Conservation (phyloP, 1,284 basidiomycete genomes). For the Porogramme epimiltina region DNA sequence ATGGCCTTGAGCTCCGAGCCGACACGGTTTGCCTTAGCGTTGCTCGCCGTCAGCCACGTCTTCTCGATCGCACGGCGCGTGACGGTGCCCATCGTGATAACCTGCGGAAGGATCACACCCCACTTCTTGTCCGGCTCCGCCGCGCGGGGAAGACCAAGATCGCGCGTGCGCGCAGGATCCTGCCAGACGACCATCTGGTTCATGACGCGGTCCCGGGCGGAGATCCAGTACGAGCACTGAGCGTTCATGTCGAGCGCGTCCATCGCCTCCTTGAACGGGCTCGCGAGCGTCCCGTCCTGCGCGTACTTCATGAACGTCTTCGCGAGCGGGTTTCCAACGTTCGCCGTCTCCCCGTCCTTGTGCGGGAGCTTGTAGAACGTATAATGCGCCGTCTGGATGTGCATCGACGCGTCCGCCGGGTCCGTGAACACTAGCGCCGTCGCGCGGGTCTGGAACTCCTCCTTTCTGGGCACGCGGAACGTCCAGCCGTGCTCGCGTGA, state of each 20-base stretch:
- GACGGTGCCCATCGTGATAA: conserved; percentile 98
- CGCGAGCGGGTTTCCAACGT: conserved; percentile 90
- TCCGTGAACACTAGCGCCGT: conserved; percentile 59
- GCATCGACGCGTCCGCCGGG: conserved; percentile 58
- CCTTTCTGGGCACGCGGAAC: conserved; percentile 68
- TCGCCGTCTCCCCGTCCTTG: conserved; percentile 91
- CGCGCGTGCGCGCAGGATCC: conserved; percentile 54
- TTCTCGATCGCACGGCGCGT: conserved; percentile 97
- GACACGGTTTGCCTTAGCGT: conserved; percentile 96
- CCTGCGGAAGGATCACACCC: conserved; percentile 94
- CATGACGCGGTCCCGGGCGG: conserved; percentile 87
- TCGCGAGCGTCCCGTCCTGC: conserved; percentile 82
- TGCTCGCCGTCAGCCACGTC: conserved; percentile 98
- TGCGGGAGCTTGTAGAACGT: conserved; percentile 93
- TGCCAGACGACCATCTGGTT: conserved; percentile 96
- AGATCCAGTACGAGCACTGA: conserved; percentile 98
- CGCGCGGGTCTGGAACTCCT: conserved; percentile 41
- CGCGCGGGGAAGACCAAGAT: conserved; percentile 23
- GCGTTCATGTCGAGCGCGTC: conserved; percentile 92
- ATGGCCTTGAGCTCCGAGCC: conserved; percentile 98
- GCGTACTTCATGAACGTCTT: conserved; percentile 91
- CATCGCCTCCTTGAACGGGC: conserved; percentile 77
- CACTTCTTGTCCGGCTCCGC: conserved; percentile 53
- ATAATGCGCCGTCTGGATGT: conserved; percentile 47
- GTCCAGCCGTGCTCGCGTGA: conserved; percentile 93